Base-by-base conservation (phyloP, 2,329 filamentous ascomycete genomes). In the Aureobasidium pullulans region DNA sequence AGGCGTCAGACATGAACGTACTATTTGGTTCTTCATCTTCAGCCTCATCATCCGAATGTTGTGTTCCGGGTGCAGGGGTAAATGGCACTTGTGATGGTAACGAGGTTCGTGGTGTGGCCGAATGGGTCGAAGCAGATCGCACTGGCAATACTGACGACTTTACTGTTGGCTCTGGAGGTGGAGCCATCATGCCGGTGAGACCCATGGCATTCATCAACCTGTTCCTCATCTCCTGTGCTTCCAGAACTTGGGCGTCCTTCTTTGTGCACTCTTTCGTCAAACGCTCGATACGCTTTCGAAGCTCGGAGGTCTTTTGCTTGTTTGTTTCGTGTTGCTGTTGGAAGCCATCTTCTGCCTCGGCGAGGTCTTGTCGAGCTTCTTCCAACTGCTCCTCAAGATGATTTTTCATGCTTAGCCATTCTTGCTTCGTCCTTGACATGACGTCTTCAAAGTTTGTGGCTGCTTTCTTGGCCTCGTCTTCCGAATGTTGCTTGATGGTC, bases 141-240 rank as follows among this genome's bases (percentile, higher is more conserved):
- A 60, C 50, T 5, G 62, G 60, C 34, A 62, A 31, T n/a, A 42
- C 53, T 53, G 52, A 47, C 19, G 59, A 62, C 9, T 36, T 61
- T 43, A 34, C 15, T 11, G 56, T 49, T 7, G 60, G 57, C 23
- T 62, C 59, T n/a, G 57, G 59, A 5, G 32, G 52, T 6, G 43
- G 37, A 15, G 61, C 52, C 42, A 48, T 48, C 37, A 44, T 42
- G 13, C 53, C 47, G 29, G 50, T 62, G 19, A 72, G 49, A 3
- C 70, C 70, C 71, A 73, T 72, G 5, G 72, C 70, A 9, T 67
- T 67, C 66, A 74, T 70, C 31, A 75, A 64, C 44, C 71, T 70
- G 19, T 63, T 64, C 19, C 71, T 68, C 66, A 75, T 70, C 6
- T 70, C 68, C 59, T 73, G 68, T 6, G 72, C 71, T 64, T 75